Percentiles rank a stretch among this genome's conserved stretches.
Evolutionary conservation across 2,329 filamentous ascomycete genomes (phyloP).

Genomic region (Ophiobolus disseminans): DNA sequence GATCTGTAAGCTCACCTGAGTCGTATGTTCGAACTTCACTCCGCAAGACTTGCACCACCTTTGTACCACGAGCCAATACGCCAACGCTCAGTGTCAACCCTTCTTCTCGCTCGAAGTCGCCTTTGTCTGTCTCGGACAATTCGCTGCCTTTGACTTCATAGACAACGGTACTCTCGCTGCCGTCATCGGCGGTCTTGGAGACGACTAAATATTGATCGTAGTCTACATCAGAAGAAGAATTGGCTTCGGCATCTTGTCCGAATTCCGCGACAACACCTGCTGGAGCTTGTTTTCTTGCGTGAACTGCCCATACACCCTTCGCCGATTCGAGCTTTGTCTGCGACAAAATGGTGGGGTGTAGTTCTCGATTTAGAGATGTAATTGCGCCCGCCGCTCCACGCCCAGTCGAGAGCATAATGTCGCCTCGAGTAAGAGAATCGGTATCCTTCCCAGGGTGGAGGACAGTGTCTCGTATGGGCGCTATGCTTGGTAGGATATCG

Average conservation of each 20-base stretch:
- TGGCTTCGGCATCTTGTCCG: slow-evolving; percentile 51
- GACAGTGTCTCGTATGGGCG: slow-evolving; percentile 77
- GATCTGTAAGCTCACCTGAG: slow-evolving; percentile 77
- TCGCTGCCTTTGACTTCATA: slow-evolving; percentile 76
- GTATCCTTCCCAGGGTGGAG: slow-evolving; percentile 59
- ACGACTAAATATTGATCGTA: slow-evolving; percentile 85
- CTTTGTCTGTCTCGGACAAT: slow-evolving; percentile 77
- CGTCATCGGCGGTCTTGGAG: slow-evolving; percentile 70
- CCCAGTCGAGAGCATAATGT: slow-evolving; percentile 66
- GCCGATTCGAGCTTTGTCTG: slow-evolving; percentile 76
- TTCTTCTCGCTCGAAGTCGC: slow-evolving; percentile 90
- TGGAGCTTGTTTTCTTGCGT: slow-evolving; percentile 70
- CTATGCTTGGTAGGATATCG: slow-evolving; percentile 78
- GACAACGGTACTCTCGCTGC: slow-evolving; percentile 78
- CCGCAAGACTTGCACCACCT: slow-evolving; percentile 85
- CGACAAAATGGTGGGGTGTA: slow-evolving; percentile 75
- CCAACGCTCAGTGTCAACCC: slow-evolving; percentile 87
- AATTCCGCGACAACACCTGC: slow-evolving; percentile 61
- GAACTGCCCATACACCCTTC: slow-evolving; percentile 81
- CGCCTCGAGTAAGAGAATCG: slow-evolving; percentile 47
- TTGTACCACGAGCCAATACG: slow-evolving; percentile 78
- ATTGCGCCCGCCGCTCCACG: slow-evolving; percentile 72
- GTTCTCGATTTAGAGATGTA: slow-evolving; percentile 76
- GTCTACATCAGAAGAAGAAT: slow-evolving; percentile 59
- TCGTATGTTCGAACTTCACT: slow-evolving; percentile 92